Evolutionary conservation across 192 early-diverging fungal species (phyloP).

Genomic region (Umbelopsis sp.): DNA sequence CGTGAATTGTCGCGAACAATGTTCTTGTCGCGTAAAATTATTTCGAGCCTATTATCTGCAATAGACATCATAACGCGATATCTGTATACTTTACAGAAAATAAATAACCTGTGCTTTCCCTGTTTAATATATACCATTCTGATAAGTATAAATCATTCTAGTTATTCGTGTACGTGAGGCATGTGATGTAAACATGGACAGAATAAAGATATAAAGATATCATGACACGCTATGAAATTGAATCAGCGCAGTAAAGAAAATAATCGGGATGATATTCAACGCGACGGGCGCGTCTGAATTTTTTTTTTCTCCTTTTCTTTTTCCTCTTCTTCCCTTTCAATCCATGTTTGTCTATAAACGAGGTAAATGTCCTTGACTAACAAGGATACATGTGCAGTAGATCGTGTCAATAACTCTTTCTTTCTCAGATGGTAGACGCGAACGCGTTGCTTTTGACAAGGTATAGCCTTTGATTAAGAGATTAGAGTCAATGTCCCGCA

Average conservation of each 20-base stretch:
- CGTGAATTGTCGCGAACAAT: no score
- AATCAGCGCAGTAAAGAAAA: background rate
- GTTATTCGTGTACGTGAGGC: no score
- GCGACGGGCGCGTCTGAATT: constrained; percentile 1
- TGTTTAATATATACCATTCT: no score
- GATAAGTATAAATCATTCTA: no score
- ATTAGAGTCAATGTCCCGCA: background rate
- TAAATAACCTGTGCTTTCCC: no score
- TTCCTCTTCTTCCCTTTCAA: background rate
- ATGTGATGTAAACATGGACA: no score
- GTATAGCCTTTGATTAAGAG: constrained; percentile 37
- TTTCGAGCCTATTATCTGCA: no score
- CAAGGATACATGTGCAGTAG: background rate
- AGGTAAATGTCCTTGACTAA: constrained; percentile 23
- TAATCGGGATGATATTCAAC: background rate
- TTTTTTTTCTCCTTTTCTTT: background rate
- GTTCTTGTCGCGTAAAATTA: no score
- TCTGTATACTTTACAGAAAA: no score
- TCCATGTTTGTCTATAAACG: constrained; percentile 45
- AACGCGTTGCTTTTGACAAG: constrained; percentile 97
- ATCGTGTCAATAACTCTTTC: background rate
- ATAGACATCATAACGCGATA: no score
- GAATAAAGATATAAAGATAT: no score
- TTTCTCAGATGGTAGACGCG: constrained; percentile 78
- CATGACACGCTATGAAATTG: background rate